Conservation (phyloP, 768 basidiomycete genomes). For the Mycena polygramma region DNA sequence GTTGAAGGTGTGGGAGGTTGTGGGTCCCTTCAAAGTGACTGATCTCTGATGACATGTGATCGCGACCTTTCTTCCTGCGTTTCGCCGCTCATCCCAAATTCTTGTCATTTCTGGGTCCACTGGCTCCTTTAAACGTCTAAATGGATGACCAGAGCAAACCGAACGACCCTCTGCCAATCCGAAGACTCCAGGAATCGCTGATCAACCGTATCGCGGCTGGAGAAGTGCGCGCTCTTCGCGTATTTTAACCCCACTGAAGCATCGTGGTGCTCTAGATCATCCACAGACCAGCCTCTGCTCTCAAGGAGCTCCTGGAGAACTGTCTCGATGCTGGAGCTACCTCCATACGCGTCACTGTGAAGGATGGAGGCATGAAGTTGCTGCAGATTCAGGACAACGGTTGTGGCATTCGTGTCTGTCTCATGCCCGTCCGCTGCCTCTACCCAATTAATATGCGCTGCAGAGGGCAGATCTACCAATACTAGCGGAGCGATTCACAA, state of each 20-base stretch:
- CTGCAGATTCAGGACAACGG: constrained; percentile 98
- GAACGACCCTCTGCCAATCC: constrained; percentile 74
- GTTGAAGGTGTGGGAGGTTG: too few relatives aligned
- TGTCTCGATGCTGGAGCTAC: constrained; percentile 94
- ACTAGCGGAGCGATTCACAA: constrained; percentile 94
- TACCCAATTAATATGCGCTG: neutral
- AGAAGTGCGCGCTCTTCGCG: constrained; percentile 56
- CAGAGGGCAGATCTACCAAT: constrained; percentile 92
- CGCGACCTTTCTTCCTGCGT: constrained; percentile 12
- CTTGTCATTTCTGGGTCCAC: neutral
- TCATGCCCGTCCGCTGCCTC: neutral
- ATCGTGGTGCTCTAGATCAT: constrained; percentile 68
- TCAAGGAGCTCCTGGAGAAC: constrained; percentile 97
- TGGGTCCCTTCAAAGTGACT: too few relatives aligned
- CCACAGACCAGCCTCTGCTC: constrained; percentile 91
- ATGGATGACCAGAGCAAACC: constrained; percentile 9
- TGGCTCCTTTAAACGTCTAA: neutral
- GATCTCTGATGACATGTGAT: constrained; percentile 11
- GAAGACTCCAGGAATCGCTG: constrained; percentile 82
- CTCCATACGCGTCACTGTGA: constrained; percentile 87
- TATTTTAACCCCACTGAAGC: neutral
- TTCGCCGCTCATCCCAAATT: neutral
- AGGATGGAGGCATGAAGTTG: constrained; percentile 95
- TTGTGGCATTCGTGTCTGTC: constrained; percentile 88
- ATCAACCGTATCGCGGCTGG: constrained; percentile 94